phyloP scores from a whole-genome alignment of 768 basidiomycete genomes.

The Trichaptum fuscoviolaceum region DNA sequence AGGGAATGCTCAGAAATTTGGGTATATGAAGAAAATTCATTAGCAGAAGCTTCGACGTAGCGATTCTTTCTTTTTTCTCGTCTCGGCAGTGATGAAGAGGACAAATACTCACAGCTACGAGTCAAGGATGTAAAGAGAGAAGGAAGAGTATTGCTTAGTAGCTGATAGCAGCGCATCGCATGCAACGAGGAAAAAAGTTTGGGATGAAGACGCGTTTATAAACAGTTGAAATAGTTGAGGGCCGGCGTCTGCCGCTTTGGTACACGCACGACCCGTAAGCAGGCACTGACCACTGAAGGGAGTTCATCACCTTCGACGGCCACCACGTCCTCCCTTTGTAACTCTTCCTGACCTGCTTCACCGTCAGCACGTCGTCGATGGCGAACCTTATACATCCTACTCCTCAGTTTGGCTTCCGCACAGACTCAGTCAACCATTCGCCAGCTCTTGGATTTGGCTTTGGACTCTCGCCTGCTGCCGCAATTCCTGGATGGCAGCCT shows the following conservation, averaged over 20 bases:
- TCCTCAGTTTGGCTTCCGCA: slow-evolving; percentile 59
- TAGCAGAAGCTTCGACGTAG: slow-evolving; percentile 77
- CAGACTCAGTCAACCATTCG: slow-evolving; percentile 52
- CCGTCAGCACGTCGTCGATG: slow-evolving; percentile 36
- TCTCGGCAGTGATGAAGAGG: slow-evolving; percentile 36
- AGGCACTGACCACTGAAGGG: too few species aligned
- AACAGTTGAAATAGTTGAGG: slow-evolving; percentile 12
- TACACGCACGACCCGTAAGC: background rate
- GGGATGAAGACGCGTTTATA: slow-evolving; percentile 18
- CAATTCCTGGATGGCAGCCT: slow-evolving; percentile 44
- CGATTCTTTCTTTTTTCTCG: slow-evolving; percentile 69
- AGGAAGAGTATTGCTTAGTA: slow-evolving; percentile 1
- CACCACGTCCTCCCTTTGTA: slow-evolving; percentile 12
- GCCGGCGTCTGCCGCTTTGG: background rate
- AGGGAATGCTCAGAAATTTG: slow-evolving; percentile 77
- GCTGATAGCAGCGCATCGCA: slow-evolving; percentile 9
- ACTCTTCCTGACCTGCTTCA: slow-evolving; percentile 12
- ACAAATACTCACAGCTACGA: slow-evolving; percentile 28
- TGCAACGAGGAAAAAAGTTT: slow-evolving; percentile 6
- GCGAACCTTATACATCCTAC: slow-evolving; percentile 59
- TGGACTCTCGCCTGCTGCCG: slow-evolving; percentile 45
- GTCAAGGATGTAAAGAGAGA: slow-evolving; percentile 10
- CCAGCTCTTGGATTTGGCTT: slow-evolving; percentile 72
- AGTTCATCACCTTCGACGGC: slow-evolving; percentile 29
- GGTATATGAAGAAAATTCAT: slow-evolving; percentile 75